phyloP scores from a whole-genome alignment of 108 stramenopile genomes.

The Skeletonema marinoi region DNA sequence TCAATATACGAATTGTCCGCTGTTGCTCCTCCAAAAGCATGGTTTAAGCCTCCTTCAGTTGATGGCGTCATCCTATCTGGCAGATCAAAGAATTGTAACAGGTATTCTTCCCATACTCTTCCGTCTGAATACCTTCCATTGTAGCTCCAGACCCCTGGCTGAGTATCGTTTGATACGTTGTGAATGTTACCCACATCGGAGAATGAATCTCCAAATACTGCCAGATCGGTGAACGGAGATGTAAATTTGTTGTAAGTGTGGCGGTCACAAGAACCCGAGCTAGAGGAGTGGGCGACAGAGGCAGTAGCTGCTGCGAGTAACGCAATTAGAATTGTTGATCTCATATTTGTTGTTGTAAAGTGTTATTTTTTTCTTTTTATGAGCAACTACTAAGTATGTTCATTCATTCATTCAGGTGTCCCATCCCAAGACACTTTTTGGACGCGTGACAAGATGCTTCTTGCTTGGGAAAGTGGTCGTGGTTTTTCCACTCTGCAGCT shows the following conservation, averaged over 20 bases:
- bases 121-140: conserved; percentile 20
- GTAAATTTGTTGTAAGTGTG: not conserved
- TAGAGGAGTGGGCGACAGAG: not conserved
- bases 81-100: conserved; percentile 12
- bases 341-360: not conserved
- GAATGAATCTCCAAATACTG: conserved; percentile 17
- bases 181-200: conserved; percentile 25
- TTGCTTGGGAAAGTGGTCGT: no score
- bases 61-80: not conserved
- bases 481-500: no score
- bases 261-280: not conserved
- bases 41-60: not conserved
- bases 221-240: not conserved
- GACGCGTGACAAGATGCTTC: no score
- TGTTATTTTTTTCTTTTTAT: no score
- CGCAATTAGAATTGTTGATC: not conserved
- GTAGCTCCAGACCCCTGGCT: conserved; percentile 16
- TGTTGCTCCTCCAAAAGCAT: conserved; percentile 25
- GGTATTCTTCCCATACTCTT: conserved; percentile 19
- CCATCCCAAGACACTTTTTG: no score
- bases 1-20: conserved; percentile 3
- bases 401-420: no score
- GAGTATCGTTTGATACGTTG: conserved; percentile 1
- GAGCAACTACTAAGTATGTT: no score
- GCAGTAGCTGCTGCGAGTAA: not conserved